A percentile compares a stretch with the other conserved stretches of the same genome.
phyloP scores from a whole-genome alignment of 192 early-diverging fungal genomes.

The Funneliformis mosseae region DNA sequence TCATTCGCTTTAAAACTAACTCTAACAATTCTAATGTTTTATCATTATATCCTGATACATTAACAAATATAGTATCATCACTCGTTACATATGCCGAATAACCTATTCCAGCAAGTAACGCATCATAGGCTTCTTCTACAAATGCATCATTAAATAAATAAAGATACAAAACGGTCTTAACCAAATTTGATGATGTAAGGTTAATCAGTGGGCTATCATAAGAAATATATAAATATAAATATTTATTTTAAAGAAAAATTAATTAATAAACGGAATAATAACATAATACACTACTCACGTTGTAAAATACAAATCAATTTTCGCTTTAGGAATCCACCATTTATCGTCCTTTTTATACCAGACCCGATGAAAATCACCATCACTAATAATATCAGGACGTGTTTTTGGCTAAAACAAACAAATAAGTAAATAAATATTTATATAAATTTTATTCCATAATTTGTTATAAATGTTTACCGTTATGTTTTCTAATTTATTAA shows the following conservation, averaged over 20 bases:
- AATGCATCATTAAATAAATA: constrained; percentile 82
- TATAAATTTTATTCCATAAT: too few species aligned
- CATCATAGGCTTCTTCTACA: constrained; percentile 88
- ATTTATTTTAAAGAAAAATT: not conserved
- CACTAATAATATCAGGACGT: constrained; percentile 58
- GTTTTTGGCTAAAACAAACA: constrained; percentile 30
- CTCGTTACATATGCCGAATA: constrained; percentile 69
- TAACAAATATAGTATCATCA: constrained; percentile 72
- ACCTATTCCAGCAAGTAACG: constrained; percentile 82
- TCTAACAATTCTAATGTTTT: constrained; percentile 75
- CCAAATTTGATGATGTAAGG: constrained; percentile 70
- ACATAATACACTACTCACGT: not conserved
- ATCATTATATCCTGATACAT: constrained; percentile 85
- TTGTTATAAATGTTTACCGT: not conserved
- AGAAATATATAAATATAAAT: not conserved
- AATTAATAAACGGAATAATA: not conserved
- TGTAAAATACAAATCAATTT: constrained; percentile 67
- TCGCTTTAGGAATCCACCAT: constrained; percentile 89
- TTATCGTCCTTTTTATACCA: constrained; percentile 97
- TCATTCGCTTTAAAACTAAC: constrained; percentile 72
- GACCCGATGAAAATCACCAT: constrained; percentile 63
- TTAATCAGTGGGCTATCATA: constrained; percentile 70
- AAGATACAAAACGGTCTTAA: constrained; percentile 70
- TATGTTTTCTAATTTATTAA: constrained; percentile 48
- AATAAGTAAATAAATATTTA: not conserved